Evolutionary conservation across 345 rosid species (phyloP).

Genomic region (Erodium maritimum): DNA sequence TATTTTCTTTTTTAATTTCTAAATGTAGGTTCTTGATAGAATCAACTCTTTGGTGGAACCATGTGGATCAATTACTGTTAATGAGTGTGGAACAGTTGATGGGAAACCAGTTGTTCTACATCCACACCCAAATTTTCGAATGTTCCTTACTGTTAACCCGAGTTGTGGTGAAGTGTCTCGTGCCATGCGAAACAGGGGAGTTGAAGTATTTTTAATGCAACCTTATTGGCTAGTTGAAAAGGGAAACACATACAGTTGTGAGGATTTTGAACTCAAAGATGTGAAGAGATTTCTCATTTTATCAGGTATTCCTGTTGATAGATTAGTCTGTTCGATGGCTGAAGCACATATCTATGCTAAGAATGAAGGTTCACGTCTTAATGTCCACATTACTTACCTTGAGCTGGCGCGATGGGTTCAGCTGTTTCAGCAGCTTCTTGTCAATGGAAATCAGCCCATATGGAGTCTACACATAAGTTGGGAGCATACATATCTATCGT

Average conservation of each 20-base stretch:
- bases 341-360: conserved; percentile 69
- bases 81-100: conserved; percentile 78
- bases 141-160: conserved; percentile 86
- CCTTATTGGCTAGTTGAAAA: conserved; percentile 70
- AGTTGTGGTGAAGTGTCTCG: conserved; percentile 83
- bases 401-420: conserved; percentile 87
- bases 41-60: conserved; percentile 94
- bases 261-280: conserved; percentile 48
- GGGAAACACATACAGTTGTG: conserved; percentile 20
- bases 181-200: conserved; percentile 98
- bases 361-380: conserved; percentile 34
- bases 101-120: conserved; percentile 68
- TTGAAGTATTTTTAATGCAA: conserved; percentile 85
- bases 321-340: conserved; percentile 70
- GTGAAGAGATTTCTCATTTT: conserved; percentile 55
- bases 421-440: conserved; percentile 65
- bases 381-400: conserved; percentile 53
- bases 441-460: conserved; percentile 49
- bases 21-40: conserved; percentile 79
- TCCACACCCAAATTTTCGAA: conserved; percentile 77
- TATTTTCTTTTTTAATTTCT: conserved; percentile 6
- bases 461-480: conserved; percentile 89
- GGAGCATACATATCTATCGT: conserved; percentile 83
- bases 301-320: conserved; percentile 56
- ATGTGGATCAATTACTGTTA: conserved; percentile 73